phyloP scores from a whole-genome alignment of 345 rosid species.

The Bruguiera parviflora region DNA sequence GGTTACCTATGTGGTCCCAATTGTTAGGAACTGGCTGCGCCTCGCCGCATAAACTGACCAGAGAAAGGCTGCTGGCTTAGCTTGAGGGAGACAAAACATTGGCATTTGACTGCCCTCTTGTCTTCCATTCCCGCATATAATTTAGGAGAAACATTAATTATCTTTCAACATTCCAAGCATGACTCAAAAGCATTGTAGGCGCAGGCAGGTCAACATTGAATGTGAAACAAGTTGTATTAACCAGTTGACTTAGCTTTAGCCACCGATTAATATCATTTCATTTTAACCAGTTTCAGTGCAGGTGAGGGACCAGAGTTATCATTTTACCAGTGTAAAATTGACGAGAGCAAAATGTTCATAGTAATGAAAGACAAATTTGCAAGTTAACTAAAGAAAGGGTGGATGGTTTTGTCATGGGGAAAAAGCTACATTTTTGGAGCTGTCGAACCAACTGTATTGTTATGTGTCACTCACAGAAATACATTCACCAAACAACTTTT shows the following conservation, averaged over 20 bases:
- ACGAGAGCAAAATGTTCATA: too few relatives aligned
- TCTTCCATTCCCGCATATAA: neutral
- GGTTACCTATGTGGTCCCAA: neutral
- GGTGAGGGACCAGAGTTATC: too few relatives aligned
- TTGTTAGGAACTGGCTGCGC: neutral
- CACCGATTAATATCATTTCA: neutral
- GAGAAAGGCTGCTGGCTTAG: neutral
- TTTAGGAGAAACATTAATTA: neutral
- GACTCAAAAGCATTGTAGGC: constrained; percentile 3
- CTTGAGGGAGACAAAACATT: neutral
- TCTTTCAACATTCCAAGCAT: neutral
- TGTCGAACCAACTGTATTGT: too few relatives aligned
- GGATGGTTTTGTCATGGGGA: too few relatives aligned
- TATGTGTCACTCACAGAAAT: too few relatives aligned
- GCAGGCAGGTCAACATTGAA: constrained; percentile 8
- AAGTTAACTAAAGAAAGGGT: too few relatives aligned
- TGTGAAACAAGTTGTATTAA: neutral
- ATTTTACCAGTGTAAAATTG: too few relatives aligned
- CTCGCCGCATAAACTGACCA: neutral
- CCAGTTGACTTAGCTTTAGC: neutral
- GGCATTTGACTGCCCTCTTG: neutral
- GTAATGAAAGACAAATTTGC: too few relatives aligned
- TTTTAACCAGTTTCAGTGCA: too few relatives aligned
- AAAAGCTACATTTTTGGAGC: too few relatives aligned
- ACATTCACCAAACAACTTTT: too few relatives aligned